These are phyloP conservation scores for Terfezia claveryi DNA, from an alignment of 495 filamentous ascomycete genomes.

Conservation along the genomic window DNA sequence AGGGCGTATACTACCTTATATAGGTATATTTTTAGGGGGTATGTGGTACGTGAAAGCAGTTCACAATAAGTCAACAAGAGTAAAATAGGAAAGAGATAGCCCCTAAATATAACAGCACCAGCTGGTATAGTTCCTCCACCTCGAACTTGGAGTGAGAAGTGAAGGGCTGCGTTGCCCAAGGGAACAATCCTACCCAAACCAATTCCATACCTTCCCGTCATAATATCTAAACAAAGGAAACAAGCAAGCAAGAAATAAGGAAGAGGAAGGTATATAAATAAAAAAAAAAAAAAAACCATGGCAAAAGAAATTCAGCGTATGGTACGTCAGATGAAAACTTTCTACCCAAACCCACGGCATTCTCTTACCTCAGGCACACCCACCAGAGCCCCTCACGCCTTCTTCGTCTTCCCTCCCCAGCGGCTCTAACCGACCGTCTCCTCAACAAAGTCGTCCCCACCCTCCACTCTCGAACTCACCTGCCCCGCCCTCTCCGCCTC, in stretches of 20 bases:
- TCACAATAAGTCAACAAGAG: background rate
- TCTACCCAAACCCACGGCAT: background rate
- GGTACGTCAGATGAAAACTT: background rate
- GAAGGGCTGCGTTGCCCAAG: no score
- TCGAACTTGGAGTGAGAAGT: no score
- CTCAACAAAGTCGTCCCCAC: background rate
- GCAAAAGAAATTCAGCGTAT: background rate
- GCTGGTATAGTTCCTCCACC: no score
- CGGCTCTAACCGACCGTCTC: background rate
- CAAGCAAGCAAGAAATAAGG: constrained; percentile 1
- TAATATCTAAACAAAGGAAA: constrained; percentile 3
- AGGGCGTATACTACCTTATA: background rate
- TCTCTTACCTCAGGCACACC: no score
- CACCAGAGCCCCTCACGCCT: background rate
- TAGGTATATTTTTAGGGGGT: background rate
- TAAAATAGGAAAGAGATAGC: constrained; percentile 1
- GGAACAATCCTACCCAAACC: no score
- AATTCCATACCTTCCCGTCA: no score
- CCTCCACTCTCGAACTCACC: background rate
- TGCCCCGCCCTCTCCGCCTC: background rate
- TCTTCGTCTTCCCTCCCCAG: background rate
- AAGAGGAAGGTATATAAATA: constrained; percentile 7
- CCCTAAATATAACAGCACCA: background rate
- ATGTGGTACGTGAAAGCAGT: background rate
- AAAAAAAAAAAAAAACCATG: constrained; percentile 3